Base-by-base conservation (phyloP, 495 filamentous ascomycete genomes). In the Annulohypoxylon nitens region DNA sequence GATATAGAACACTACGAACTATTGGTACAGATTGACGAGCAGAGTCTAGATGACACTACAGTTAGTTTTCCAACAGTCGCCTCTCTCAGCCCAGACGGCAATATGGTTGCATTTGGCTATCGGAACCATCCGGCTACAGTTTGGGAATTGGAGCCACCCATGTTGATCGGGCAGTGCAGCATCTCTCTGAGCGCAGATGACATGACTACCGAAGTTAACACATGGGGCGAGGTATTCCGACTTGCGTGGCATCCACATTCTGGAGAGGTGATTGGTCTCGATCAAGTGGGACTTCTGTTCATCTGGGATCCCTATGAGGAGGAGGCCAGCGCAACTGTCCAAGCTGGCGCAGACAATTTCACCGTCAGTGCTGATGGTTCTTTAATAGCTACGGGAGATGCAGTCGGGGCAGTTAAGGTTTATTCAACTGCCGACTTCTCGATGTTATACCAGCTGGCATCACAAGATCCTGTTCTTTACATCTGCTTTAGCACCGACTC, bases 271-370 rank as follows among this genome's bases (percentile, higher is more conserved):
- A 33, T 57, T 10, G 30, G 53, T 12, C 33, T 57, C 26, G 16
- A 36, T 10, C 11, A 34, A 2, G 53, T 33, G 7, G 53, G 53
- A 34, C n/a, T 57, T 12, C n/a, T 57, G 11, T 57, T 57, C n/a
- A 57, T 34, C 4, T 57, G 53, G 53, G 12, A 57, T 37, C 53
- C 53, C 6, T 57, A 57, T 10, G 50, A 54, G 10, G 53, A 57
- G 30, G 53, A 36, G 26, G 30, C 25, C 11, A 57, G 11, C 12
- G 26, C 30, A 10, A 36, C 25, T 2, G 30, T 37, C 3, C 30
- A 33, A 8, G 37, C 14, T 0, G 30, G 53, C 4, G 53, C 53
- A 20, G 11, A 33, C 4, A 33, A 1, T 1, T 18, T 57, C 25
- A 18, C 53, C 3, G 30, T 57, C 8, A 57, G 30, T 6, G n/a